Base-by-base conservation (phyloP, 2,329 filamentous ascomycete species). In the Fusarium irregulare region DNA sequence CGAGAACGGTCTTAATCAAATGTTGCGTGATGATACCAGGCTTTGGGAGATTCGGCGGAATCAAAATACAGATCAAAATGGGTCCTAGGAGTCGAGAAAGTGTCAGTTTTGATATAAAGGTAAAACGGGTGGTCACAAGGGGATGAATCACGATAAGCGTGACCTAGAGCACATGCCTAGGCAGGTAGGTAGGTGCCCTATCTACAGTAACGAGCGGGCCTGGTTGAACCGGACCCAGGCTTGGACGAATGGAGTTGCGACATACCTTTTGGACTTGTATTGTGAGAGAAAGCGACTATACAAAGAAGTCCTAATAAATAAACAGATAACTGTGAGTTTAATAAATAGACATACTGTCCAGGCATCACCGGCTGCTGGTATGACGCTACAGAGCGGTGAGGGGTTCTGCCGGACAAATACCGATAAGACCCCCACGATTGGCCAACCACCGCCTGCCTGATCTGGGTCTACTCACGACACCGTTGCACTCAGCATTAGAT, bases 351-450 rank as follows among this genome's bases (percentile, higher is more conserved):
- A 42, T 47, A 49, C 62, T 41, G 27, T 69, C 67, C 56, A 76
- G 73, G 73, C 73, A 75, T 72, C 74, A 73, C 64, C 58, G 57
- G 56, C 34, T 48, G 44, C 44, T 47, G 63, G 71, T 72, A 76
- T 76, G 74, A 76, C 74, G 74, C 69, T 66, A 58, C 41, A 75
- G 62, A 64, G 74, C 74, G 74, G 74, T 76, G 67, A 64, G 37
- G 9, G 18, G 18, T 76, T 75, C 64, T 75, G 74, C 73, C 74
- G 59, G 74, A 65, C 63, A 68, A 72, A 74, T 71, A 42, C 37
- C 54, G 60, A 75, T 60, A 63, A 72, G 67, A 56, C 48, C 66
- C 54, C 54, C 47, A 49, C 34, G 47, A 37, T 13, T 62, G 20
- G 44, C 25, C 21, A 5, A 21, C 58, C 65, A 76, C 74, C 74